Evolutionary conservation across 768 basidiomycete species (phyloP).

Genomic region (Lentinula sp.): DNA sequence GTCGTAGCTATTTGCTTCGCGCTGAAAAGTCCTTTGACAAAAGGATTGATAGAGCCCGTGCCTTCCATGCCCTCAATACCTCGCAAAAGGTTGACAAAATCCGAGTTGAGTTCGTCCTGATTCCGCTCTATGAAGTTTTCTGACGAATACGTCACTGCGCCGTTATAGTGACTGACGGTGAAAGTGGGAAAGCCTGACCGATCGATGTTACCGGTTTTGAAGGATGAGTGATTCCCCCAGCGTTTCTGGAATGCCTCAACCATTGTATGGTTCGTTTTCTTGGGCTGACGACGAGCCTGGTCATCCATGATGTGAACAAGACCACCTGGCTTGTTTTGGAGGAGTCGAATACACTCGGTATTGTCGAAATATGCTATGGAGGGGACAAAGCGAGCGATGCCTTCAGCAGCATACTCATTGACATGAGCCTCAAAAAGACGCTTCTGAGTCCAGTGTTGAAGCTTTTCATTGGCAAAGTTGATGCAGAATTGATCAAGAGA

Average conservation of each 20-base stretch:
- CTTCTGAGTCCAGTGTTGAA: constrained; percentile 80
- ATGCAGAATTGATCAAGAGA: constrained; percentile 95
- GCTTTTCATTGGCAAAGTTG: constrained; percentile 92
- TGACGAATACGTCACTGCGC: constrained; percentile 85
- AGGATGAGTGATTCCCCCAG: constrained; percentile 90
- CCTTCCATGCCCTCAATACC: constrained; percentile 63
- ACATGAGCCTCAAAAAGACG: constrained; percentile 76
- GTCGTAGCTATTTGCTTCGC: constrained; percentile 87
- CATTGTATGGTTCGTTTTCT: constrained; percentile 93
- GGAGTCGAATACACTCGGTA: constrained; percentile 77
- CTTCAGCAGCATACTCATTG: constrained; percentile 80
- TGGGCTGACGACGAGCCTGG: constrained; percentile 77
- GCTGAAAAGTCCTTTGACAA: constrained; percentile 86
- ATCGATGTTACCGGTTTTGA: constrained; percentile 76
- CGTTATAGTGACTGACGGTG: constrained; percentile 88
- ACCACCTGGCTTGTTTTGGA: constrained; percentile 85
- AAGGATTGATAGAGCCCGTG: constrained; percentile 82
- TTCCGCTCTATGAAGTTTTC: constrained; percentile 89
- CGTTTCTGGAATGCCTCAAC: constrained; percentile 91
- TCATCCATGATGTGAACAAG: constrained; percentile 98
- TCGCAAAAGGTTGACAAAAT: constrained; percentile 85
- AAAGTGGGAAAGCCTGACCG: constrained; percentile 81
- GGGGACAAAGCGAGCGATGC: constrained; percentile 65
- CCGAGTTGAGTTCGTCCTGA: constrained; percentile 83
- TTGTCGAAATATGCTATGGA: constrained; percentile 85